Evolutionary conservation across 2,329 filamentous ascomycete genomes (phyloP), one percentile per base, ranked within the genome.

Genomic region (Nannizziopsis barbatae): DNA sequence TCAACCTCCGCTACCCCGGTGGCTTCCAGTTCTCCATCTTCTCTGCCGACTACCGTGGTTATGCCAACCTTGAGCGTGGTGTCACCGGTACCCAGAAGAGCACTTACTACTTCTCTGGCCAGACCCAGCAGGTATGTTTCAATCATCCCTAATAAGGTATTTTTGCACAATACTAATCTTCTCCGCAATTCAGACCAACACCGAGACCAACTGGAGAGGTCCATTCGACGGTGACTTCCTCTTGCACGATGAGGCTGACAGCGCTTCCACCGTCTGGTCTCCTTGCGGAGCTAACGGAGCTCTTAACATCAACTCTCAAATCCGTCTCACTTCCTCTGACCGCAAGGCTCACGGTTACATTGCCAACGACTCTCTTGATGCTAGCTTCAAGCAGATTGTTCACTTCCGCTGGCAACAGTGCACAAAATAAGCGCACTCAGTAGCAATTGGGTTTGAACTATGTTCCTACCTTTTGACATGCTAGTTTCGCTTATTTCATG

Each of bases 271-370:
- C 36, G 70, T 75, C 51, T 76, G 73, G 73, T 75, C 72, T 42
- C 71, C 72, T 12, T 76, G 73, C 62, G 72, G 73, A 45, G 58
- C 62, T 17, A 65, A 69, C 35, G 71, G 71, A 50, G 62, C 72
- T 53, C 66, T 76, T 56, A 75, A 75, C 63, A 72, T 76, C 65
- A 75, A 76, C 65, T 74, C 71, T 27, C 70, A 74, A 56, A 65
- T 72, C 55, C 69, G 69, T 53, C 58, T 73, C 51, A 62, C 60
- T 6, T 56, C 56, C 50, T 56, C 56, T 27, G 58, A 60, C 53
- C 22, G 56, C 22, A 57, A 56, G 4, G 63, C 62, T 33, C 60
- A 55, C 17, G 71, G 70, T 49, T 56, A 69, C 14, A 62, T 74
- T 53, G 72, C 70, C 42, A 70, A 69, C 54, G 70, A 74, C 57